phyloP scores from a whole-genome alignment of 1,284 basidiomycete species.

The Marasmius fiardii region DNA sequence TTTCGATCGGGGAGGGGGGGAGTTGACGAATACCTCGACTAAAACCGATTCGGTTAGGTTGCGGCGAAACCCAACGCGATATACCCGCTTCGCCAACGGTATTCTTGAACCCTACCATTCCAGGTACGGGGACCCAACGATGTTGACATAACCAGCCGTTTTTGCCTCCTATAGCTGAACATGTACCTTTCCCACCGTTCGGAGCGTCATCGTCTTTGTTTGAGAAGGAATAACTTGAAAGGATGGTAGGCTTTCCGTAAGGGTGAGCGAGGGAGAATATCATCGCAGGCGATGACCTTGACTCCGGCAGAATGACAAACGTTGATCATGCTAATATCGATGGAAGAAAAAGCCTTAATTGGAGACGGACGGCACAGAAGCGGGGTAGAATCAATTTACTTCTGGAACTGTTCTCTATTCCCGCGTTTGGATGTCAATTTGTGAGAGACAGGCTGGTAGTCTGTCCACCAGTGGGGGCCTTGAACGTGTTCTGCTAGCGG shows the following conservation, averaged over 20 bases:
- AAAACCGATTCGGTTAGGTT: slow-evolving; percentile 58
- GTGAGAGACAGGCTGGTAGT: slow-evolving; percentile 68
- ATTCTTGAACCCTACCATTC: slow-evolving; percentile 66
- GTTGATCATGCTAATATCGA: slow-evolving; percentile 48
- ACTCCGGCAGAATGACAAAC: slow-evolving; percentile 62
- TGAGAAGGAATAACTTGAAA: slow-evolving; percentile 59
- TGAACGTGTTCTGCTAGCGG: slow-evolving; percentile 45
- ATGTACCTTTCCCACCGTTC: slow-evolving; percentile 49
- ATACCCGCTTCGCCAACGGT: slow-evolving; percentile 47
- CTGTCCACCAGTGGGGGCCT: slow-evolving; percentile 64
- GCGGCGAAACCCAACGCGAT: slow-evolving; percentile 54
- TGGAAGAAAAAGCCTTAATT: no score
- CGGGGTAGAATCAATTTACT: slow-evolving; percentile 23
- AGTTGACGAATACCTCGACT: slow-evolving; percentile 59
- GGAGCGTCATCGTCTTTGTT: slow-evolving; percentile 55
- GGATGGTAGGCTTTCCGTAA: slow-evolving; percentile 62
- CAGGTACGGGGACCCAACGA: slow-evolving; percentile 52
- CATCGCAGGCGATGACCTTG: slow-evolving; percentile 53
- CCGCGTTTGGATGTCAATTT: slow-evolving; percentile 58
- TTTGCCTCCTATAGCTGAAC: slow-evolving; percentile 46
- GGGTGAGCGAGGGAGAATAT: slow-evolving; percentile 66
- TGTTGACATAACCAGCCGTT: slow-evolving; percentile 67
- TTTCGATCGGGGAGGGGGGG: no score
- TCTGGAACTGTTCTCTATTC: slow-evolving; percentile 45
- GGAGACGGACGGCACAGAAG: not conserved